A percentile compares a stretch with the other conserved stretches of the same genome.
Evolutionary conservation across 768 basidiomycete species (phyloP).

Genomic region (Lactarius indigo): DNA sequence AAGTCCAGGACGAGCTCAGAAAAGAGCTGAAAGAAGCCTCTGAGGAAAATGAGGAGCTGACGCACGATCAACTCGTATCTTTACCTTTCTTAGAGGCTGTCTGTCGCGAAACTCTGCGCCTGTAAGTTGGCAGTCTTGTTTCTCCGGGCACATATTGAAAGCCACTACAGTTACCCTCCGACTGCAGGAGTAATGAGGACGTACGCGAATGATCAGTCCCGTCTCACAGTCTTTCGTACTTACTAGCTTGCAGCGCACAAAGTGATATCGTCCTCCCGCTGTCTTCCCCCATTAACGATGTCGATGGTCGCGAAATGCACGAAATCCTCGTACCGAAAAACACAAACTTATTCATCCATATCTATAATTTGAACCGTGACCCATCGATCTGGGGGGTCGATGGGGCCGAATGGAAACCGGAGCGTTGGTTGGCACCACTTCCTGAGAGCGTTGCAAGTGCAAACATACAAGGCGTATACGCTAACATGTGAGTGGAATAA

Average conservation of each 20-base stretch:
- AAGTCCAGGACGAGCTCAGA: background rate
- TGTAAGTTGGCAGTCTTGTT: background rate
- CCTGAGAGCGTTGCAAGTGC: constrained; percentile 25
- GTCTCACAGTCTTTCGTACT: background rate
- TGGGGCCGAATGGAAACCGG: constrained; percentile 14
- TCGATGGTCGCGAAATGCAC: constrained; percentile 22
- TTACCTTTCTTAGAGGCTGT: constrained; percentile 34
- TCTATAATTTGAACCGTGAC: constrained; percentile 32
- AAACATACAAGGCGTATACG: constrained; percentile 23
- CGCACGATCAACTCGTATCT: constrained; percentile 32
- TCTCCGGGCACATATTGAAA: background rate
- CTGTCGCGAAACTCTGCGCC: background rate
- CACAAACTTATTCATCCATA: constrained; percentile 12
- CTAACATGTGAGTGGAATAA: constrained; percentile 26
- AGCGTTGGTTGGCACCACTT: constrained; percentile 34
- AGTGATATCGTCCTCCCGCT: background rate
- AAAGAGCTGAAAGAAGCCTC: background rate
- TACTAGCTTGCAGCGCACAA: background rate
- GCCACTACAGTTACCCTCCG: background rate
- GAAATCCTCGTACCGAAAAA: background rate
- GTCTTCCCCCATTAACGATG: background rate
- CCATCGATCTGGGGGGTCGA: background rate
- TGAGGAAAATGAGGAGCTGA: constrained; percentile 26
- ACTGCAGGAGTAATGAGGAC: background rate
- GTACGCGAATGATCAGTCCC: background rate